Base-by-base conservation (phyloP, 1,284 basidiomycete genomes). In the Trametes polyzona region DNA sequence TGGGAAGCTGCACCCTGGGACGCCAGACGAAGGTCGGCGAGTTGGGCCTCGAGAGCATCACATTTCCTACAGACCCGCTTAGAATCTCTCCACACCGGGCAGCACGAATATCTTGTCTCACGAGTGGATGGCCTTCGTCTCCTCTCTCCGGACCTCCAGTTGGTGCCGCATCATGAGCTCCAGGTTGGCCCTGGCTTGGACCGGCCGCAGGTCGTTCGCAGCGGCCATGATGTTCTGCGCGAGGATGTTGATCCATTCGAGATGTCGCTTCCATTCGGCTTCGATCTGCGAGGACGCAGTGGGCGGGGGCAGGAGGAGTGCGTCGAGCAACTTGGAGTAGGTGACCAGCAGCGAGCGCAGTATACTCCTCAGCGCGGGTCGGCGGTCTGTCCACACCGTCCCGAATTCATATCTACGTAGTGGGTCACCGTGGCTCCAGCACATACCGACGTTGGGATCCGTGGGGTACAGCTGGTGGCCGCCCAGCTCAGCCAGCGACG, bases 141-240 rank as follows among this genome's bases (percentile, higher is more conserved):
- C 89, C 67, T 87, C 83, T 54, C 76, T 76, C 46, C 90, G 79
- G 29, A 90, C 71, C 51, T 90, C 83, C 6, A 92, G 72, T 63
- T 92, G 89, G 23, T 85, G 78, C 47, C 78, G 77, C 87, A 92
- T 90, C 88, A 92, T 88, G 16, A 77, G 73, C 68, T 92, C 90
- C 30, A 92, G 76, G 65, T 87, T 88, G 24, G 78, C 84, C 65
- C 89, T 77, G 19, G 89, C 89, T 77, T 92, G 90, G 9, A 91
- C 86, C 3, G 90, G 90, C n/a, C 89, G 83, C 53, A 92, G 72
- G 65, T 92, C 89, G 63, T 92, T 91, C 29, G 87, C 88, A 23
- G 89, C 87, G 7, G 88, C 89, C 87, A 92, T 90, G 37, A 92
- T 75, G 69, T 92, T 92, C 69, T 89, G 88, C n/a, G 83, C 82